Percentiles rank a stretch among this genome's conserved stretches.
These are phyloP conservation scores for Metarhizium album DNA, from an alignment of 2,329 filamentous ascomycete species.

Conservation along the genomic window DNA sequence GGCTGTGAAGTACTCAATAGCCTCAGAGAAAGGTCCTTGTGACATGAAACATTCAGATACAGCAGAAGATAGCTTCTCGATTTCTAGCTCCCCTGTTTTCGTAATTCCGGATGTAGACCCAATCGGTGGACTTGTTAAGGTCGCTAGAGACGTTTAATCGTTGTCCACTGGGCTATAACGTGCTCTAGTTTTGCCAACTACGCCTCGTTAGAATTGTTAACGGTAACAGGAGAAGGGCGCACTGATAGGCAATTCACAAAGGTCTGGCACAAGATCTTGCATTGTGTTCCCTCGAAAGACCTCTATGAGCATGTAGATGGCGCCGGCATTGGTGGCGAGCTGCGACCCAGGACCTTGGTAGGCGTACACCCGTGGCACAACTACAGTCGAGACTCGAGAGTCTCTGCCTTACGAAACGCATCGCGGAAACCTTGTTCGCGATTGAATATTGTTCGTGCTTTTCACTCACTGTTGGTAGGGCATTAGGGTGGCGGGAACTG, in stretches of 20 bases:
- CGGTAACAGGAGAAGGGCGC: neutral
- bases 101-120: constrained; percentile 14
- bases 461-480: constrained; percentile 2
- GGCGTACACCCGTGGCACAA: constrained; percentile 11
- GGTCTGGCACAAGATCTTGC: constrained; percentile 10
- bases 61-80: constrained; percentile 11
- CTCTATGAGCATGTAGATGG: constrained; percentile 17
- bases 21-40: constrained; percentile 12
- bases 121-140: constrained; percentile 12
- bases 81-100: constrained; percentile 11
- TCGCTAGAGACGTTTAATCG: constrained; percentile 4
- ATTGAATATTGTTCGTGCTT: constrained; percentile 10
- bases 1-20: constrained; percentile 14
- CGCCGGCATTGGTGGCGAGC: constrained; percentile 10
- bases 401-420: constrained; percentile 10
- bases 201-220: constrained; percentile 1
- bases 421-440: constrained; percentile 12
- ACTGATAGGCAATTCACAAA: constrained; percentile 13
- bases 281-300: constrained; percentile 15
- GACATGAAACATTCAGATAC: neutral
- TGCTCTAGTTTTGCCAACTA: constrained; percentile 11
- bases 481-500: constrained; percentile 10
- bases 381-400: constrained; percentile 4
- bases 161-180: constrained; percentile 15
- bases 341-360: constrained; percentile 11